Conservation (phyloP, 108 stramenopile species). For the Cylindrotheca closterium region DNA sequence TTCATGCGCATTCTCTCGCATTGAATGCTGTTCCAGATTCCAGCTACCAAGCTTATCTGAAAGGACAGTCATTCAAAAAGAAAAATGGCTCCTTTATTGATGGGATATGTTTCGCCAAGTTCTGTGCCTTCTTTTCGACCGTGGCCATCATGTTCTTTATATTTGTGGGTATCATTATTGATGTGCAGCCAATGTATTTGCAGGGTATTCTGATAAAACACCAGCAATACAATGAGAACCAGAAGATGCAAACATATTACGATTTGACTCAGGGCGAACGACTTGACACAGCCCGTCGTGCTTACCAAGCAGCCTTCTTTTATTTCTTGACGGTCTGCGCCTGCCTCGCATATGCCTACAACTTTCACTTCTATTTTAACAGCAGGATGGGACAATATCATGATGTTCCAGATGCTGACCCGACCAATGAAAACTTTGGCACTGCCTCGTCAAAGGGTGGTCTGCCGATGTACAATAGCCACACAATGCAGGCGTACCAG, state of each 20-base stretch:
- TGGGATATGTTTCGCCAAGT: slow-evolving; percentile 24
- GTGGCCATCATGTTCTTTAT: slow-evolving; percentile 35
- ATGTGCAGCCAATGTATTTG: slow-evolving; percentile 44
- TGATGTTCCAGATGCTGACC: slow-evolving; percentile 35
- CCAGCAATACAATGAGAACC: slow-evolving; percentile 10
- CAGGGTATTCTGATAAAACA: slow-evolving; percentile 31
- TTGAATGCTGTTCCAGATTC: slow-evolving; percentile 27
- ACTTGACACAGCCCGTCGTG: slow-evolving; percentile 28
- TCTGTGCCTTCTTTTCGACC: slow-evolving; percentile 27
- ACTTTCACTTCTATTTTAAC: slow-evolving; percentile 15
- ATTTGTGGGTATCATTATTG: slow-evolving; percentile 39
- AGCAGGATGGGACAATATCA: slow-evolving; percentile 30
- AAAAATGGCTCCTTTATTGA: neutral
- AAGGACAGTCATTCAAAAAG: slow-evolving; percentile 6
- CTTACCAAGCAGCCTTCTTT: slow-evolving; percentile 36
- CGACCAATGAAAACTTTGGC: slow-evolving; percentile 23
- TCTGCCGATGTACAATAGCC: slow-evolving; percentile 6
- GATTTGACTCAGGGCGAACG: slow-evolving; percentile 19
- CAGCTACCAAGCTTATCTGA: slow-evolving; percentile 15
- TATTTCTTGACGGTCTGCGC: slow-evolving; percentile 25
- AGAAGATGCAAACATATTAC: slow-evolving; percentile 20
- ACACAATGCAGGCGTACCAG: slow-evolving; percentile 2
- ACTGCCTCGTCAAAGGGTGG: neutral
- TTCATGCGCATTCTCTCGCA: slow-evolving; percentile 10
- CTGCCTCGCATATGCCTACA: slow-evolving; percentile 31